Percentiles rank a stretch among this genome's conserved stretches.
Conservation (phyloP, 805 yeast species). For the Torulaspora delbrueckii region DNA sequence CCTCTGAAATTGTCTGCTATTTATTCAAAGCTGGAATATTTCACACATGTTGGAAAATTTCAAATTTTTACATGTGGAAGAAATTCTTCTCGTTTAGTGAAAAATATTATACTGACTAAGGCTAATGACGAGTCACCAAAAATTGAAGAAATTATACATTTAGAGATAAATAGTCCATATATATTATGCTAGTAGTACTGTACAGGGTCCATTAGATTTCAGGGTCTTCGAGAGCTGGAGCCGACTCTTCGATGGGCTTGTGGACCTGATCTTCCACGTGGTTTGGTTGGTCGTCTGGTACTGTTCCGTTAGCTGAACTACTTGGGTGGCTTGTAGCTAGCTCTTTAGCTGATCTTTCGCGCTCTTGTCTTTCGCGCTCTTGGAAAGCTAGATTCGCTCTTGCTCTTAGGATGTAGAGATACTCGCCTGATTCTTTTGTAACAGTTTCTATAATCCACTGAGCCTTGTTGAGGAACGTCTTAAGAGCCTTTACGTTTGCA, state of each 20-base stretch:
- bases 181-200: not conserved
- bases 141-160: not conserved
- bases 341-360: constrained; percentile 14
- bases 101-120: not conserved
- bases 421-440: constrained; percentile 57
- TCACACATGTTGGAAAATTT: not conserved
- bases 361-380: constrained; percentile 42
- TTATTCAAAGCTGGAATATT: not conserved
- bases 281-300: constrained; percentile 1
- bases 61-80: constrained; percentile 5
- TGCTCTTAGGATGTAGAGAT: constrained; percentile 52
- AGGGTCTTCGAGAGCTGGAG: not conserved
- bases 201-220: not conserved
- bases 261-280: constrained; percentile 4
- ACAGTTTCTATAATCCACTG: constrained; percentile 44
- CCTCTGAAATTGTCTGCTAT: not conserved
- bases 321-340: not conserved
- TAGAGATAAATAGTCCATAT: not conserved
- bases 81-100: constrained; percentile 1
- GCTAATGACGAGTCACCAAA: not conserved
- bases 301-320: constrained; percentile 1
- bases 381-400: constrained; percentile 56
- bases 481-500: constrained; percentile 32
- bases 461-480: constrained; percentile 34
- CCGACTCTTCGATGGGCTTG: constrained; percentile 4